Evolutionary conservation across 345 rosid genomes (phyloP).

Genomic region (Cochlearia excelsa): DNA sequence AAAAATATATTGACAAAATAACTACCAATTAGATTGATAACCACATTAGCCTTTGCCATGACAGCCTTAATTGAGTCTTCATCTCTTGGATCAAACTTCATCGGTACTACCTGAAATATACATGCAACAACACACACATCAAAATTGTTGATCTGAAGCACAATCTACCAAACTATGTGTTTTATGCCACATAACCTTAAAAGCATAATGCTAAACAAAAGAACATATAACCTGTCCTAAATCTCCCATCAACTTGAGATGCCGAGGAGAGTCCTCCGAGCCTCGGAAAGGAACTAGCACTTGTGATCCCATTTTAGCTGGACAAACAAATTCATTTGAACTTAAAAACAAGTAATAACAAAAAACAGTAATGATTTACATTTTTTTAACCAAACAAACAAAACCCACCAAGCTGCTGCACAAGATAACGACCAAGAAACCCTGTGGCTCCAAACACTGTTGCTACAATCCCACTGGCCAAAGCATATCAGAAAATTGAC

Average conservation of each 20-base stretch:
- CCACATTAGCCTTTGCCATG: constrained; percentile 98
- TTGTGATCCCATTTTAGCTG: constrained; percentile 97
- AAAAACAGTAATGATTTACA: neutral
- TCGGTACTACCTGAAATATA: constrained; percentile 76
- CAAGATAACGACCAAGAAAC: constrained; percentile 96
- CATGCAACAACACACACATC: constrained; percentile 5
- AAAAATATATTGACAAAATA: neutral
- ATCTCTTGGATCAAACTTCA: constrained; percentile 87
- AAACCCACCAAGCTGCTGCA: constrained; percentile 92
- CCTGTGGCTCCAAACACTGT: constrained; percentile 98
- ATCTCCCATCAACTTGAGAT: constrained; percentile 99
- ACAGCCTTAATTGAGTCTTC: constrained; percentile 92
- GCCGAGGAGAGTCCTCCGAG: constrained; percentile 85
- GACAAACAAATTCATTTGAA: constrained; percentile 18
- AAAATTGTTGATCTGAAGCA: neutral
- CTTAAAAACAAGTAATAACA: constrained; percentile 1
- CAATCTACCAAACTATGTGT: neutral
- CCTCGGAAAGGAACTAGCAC: constrained; percentile 96
- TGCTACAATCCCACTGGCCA: constrained; percentile 83
- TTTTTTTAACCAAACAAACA: too few species aligned
- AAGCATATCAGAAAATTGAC: constrained; percentile 4
- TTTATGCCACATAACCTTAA: neutral
- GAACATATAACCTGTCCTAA: constrained; percentile 73
- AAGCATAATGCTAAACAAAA: constrained; percentile 8
- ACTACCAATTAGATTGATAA: constrained; percentile 91